phyloP scores from a whole-genome alignment of 179 eudicot genomes.

The Spinacia oleracea region DNA sequence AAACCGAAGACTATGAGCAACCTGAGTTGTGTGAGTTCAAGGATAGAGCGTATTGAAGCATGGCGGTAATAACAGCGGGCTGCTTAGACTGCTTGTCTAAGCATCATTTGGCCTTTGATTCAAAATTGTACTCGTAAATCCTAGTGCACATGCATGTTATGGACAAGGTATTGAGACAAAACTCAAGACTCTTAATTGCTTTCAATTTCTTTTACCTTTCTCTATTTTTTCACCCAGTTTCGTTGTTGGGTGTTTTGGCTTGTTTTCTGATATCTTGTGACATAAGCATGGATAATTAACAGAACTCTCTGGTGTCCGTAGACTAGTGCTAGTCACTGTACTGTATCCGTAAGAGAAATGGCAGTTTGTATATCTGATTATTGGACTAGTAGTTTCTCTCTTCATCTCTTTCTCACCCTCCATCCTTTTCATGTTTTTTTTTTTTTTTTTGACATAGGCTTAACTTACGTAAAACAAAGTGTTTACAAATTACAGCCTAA shows the following conservation, averaged over 20 bases:
- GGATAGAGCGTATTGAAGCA: constrained; percentile 41
- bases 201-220: not conserved
- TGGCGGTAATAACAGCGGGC: constrained; percentile 36
- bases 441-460: too few relatives aligned
- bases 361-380: constrained; percentile 14
- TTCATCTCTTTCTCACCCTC: not conserved
- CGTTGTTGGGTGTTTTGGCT: constrained; percentile 15
- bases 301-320: constrained; percentile 1
- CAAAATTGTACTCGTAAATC: not conserved
- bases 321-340: constrained; percentile 19
- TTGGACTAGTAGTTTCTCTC: not conserved
- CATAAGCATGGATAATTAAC: constrained; percentile 25
- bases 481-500: too few relatives aligned
- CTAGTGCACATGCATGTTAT: constrained; percentile 8
- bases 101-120: constrained; percentile 4
- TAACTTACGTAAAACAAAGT: too few relatives aligned
- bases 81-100: not conserved
- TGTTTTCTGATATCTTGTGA: constrained; percentile 23
- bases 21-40: constrained; percentile 38
- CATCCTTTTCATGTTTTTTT: too few relatives aligned
- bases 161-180: constrained; percentile 1
- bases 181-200: not conserved
- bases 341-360: constrained; percentile 14
- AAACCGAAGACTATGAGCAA: constrained; percentile 40
- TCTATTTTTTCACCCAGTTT: not conserved